Base-by-base conservation (phyloP, 257 asterid genomes). In the Nicotiana otophora region DNA sequence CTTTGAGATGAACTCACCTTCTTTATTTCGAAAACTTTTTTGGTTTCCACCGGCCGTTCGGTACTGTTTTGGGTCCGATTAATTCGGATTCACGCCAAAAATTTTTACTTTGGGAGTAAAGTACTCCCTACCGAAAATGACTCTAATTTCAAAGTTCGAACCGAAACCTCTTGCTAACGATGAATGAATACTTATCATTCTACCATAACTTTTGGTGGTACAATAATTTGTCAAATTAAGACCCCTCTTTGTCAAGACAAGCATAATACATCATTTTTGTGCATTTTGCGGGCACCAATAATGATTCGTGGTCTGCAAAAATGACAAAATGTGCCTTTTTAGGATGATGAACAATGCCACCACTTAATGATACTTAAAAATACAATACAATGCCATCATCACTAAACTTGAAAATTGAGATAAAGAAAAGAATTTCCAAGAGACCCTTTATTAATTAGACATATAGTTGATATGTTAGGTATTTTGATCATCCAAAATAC, bases 391-490 rank as follows among this genome's bases (percentile, higher is more conserved):
- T 46, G 2, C 14, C 61, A 72, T 46, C 79, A 72, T 23, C 14
- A 53, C 12, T 67, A 10, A 6, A 12, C 11, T 42, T 20, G 33
- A 70, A 42, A 39, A 30, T 67, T 17, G 20, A 67, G 3, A 70
- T 11, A 20, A 42, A 20, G 5, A 39, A 67, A 10, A 12, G 16
- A 68, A 9, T 4, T 1, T 61, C n/a, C 54, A 17, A 19, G 19
- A 16, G 8, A 5, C 33, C 15, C 0, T 48, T 60, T 14, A 70
- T 33, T 11, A 51, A 26, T 33, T 81, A 42, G 75, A 53, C 76
- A 55, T 48, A 55, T 51, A 65, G 64, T 55, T 82, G 81, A 78
- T 84, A 69, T 79, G 67, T 36, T 82, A 63, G 84, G 80, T 61
- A 36, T 46, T n/a, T 80, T 80, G 2, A 8, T 26, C 62, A 55